Evolutionary conservation across 202 grass and related monocot species (phyloP), one percentile per base, ranked within the genome.

Genomic region (Alloteropsis angusta): DNA sequence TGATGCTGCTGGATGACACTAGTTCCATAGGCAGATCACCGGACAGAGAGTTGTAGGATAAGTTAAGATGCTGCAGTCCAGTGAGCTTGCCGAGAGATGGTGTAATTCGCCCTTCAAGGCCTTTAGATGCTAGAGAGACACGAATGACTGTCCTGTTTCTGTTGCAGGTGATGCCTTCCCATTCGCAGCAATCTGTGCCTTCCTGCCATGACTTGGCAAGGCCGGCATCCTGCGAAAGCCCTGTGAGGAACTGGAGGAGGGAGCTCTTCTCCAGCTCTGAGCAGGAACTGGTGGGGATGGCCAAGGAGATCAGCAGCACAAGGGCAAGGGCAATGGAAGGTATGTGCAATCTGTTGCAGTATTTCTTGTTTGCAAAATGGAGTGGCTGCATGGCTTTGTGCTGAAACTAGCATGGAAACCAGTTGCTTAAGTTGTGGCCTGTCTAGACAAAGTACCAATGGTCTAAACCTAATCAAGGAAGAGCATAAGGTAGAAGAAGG

Each of bases 131-230:
- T 15, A 93, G 58, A 0, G 42, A 85, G 57, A 93, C 44, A 0
- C 56, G 0, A 2, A 2, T 73, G 53, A 93, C 66, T 2, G 16
- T 65, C 4, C 3, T n/a, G 18, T 77, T 53, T 35, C 3, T 0
- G 0, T 73, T 66, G 41, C 90, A 93, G 76, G 74, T 55, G 46
- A 93, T 73, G 0, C 90, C 90, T 85, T 90, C 68, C 90, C 90
- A 93, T 2, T 9, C 16, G 81, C 90, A 90, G 80, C 90, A 93
- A 18, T 77, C 84, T 1, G 44, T 57, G 19, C 8, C 48, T 18
- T 77, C 1, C 16, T 5, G 1, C 85, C 85, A 87, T 6, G 19
- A 35, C 7, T 1, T 16, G 0, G 65, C 6, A 1, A 87, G 79
- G 13, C 49, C 30, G 0, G 5, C 4, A 2, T 72, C 58, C 0